Conservation (phyloP, 1,284 basidiomycete genomes). For the Takashimella koratensis region DNA sequence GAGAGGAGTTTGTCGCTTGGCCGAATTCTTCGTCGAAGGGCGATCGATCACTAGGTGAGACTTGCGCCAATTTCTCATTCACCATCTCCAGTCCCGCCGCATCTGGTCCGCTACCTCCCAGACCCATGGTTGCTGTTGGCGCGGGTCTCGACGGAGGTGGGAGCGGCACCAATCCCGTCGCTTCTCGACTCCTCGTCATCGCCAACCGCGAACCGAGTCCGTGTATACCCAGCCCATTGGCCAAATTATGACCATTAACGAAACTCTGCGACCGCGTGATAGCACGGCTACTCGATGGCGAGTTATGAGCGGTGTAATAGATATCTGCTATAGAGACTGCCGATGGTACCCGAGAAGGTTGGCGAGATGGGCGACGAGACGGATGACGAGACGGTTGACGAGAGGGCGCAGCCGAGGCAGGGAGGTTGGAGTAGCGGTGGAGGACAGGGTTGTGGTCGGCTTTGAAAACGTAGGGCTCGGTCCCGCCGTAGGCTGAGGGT, state of each 20-base stretch:
- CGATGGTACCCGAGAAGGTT: not conserved
- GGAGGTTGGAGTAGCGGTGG: constrained; percentile 22
- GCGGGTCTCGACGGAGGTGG: not conserved
- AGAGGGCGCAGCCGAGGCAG: constrained; percentile 5
- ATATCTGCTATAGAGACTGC: constrained; percentile 43
- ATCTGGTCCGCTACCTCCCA: not conserved
- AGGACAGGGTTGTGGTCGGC: constrained; percentile 25
- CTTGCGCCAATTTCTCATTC: not conserved
- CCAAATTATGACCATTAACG: no score
- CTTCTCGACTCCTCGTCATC: constrained; percentile 14
- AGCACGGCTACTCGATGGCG: constrained; percentile 14
- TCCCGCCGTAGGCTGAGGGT: constrained; percentile 33
- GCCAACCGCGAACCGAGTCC: constrained; percentile 8
- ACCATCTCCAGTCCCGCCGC: not conserved
- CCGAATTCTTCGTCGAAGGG: not conserved
- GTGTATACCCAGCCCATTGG: constrained; percentile 5
- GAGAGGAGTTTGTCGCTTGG: no score
- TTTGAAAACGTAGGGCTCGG: constrained; percentile 15
- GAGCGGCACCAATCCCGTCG: not conserved
- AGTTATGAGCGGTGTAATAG: constrained; percentile 39
- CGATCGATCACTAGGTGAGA: not conserved
- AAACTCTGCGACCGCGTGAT: constrained; percentile 12
- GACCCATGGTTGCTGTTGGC: not conserved
- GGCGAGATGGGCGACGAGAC: constrained; percentile 4
- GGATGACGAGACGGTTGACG: constrained; percentile 1